Base-by-base conservation (phyloP, 1,284 basidiomycete genomes). In the Pterulicium gracile region DNA sequence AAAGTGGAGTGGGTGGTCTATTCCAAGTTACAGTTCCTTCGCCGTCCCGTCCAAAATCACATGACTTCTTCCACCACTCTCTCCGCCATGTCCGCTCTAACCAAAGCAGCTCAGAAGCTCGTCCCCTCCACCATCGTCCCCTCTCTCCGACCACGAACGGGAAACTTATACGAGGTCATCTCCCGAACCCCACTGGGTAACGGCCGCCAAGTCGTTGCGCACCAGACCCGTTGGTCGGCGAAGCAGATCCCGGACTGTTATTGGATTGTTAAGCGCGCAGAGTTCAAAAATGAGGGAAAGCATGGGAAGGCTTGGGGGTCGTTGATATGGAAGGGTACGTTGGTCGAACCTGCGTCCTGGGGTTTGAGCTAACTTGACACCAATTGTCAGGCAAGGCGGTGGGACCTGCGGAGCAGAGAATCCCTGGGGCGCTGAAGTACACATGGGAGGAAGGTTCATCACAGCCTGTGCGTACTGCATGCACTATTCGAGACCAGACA, bases 291-390 rank as follows among this genome's bases (percentile, higher is more conserved):
- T 35, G 77, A 79, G 53, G 82, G 84, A n/a, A 68, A 61, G 23
- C 79, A 84, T 52, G 88, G 85, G 2, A 85, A 81, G 57, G 86
- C 76, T 10, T 89, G 83, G 83, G 88, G 88, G 3, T 68, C 70
- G 49, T 61, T 88, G 10, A 70, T 77, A 47, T 90, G 87, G 86
- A 77, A 72, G 68, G 85, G 87, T 88, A 40, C 47, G 81, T 62
- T 20, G 19, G n/a, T 43, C 44, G n/a, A n/a, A 17, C 1, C 42
- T 40, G 19, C 46, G 2, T 22, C 46, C 22, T 18, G n/a, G 1
- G 34, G 34, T 34, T 19, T 32, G 44, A 15, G 20, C n/a, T 24
- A 19, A 34, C 21, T 42, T 27, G 40, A 27, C 21, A 13, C 20
- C 14, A 18, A 45, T 22, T 32, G 45, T 19, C 50, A 80, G 79